A percentile compares a stretch with the other conserved stretches of the same genome.
phyloP scores from a whole-genome alignment of 768 basidiomycete genomes.

The Tulasnella sp. region DNA sequence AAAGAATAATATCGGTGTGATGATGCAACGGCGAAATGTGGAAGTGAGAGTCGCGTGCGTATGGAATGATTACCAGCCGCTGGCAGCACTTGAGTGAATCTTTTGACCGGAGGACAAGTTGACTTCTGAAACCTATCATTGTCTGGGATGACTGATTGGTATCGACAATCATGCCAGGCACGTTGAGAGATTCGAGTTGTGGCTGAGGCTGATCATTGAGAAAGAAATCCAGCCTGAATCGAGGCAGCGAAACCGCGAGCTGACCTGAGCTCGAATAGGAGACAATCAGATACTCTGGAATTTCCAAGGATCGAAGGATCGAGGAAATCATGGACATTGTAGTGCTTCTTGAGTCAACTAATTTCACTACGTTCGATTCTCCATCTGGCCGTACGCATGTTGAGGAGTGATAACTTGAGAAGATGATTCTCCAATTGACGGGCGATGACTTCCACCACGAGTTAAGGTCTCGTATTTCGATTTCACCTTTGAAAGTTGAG shows the following conservation, averaged over 20 bases:
- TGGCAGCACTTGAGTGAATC: conserved; percentile 22
- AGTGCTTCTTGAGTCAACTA: conserved; percentile 7
- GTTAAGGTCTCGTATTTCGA: too few relatives aligned
- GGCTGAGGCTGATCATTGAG: conserved; percentile 22
- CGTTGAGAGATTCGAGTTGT: conserved; percentile 32
- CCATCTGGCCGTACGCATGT: conserved; percentile 9
- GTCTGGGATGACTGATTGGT: conserved; percentile 31
- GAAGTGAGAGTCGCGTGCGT: conserved; percentile 28
- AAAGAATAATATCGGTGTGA: conserved; percentile 18
- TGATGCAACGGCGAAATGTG: conserved; percentile 18
- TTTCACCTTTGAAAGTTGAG: background rate
- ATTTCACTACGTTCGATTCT: too few relatives aligned
- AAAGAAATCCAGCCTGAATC: conserved; percentile 30
- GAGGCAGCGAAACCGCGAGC: conserved; percentile 26
- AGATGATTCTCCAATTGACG: background rate
- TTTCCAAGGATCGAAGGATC: conserved; percentile 28
- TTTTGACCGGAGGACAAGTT: conserved; percentile 31
- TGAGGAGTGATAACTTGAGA: background rate
- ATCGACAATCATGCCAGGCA: conserved; percentile 34
- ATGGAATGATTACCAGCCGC: background rate
- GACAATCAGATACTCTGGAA: background rate
- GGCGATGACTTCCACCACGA: background rate
- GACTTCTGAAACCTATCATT: conserved; percentile 33
- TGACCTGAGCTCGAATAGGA: background rate
- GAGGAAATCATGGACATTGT: conserved; percentile 26